Evolutionary conservation across 495 filamentous ascomycete genomes (phyloP).

Genomic region (Cairneyella variabilis): DNA sequence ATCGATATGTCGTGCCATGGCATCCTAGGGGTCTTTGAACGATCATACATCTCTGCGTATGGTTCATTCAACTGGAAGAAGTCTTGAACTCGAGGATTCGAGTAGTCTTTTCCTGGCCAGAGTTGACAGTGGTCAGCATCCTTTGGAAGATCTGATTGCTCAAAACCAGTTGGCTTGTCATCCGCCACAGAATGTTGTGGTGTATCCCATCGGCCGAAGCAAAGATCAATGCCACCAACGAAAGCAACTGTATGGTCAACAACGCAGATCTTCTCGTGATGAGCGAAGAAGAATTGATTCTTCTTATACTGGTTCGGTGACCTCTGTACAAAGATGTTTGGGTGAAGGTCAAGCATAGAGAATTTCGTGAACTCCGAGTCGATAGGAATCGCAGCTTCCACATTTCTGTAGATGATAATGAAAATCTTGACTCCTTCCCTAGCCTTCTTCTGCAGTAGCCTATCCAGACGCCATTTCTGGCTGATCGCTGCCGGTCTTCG

Average conservation of each 20-base stretch:
- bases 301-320: constrained; percentile 97
- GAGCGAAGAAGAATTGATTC: constrained; percentile 99
- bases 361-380: constrained; percentile 99
- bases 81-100: constrained; percentile 90
- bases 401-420: constrained; percentile 97
- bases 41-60: constrained; percentile 99
- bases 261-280: constrained; percentile 95
- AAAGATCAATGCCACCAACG: constrained; percentile 93
- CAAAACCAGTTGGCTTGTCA: constrained; percentile 94
- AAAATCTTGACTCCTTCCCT: constrained; percentile 96
- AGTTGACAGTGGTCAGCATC: constrained; percentile 94
- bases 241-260: constrained; percentile 97
- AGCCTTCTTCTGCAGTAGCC: constrained; percentile 90
- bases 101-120: constrained; percentile 98
- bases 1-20: constrained; percentile 99
- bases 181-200: constrained; percentile 87
- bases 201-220: constrained; percentile 96
- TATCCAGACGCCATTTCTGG: constrained; percentile 96
- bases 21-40: constrained; percentile 84
- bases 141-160: constrained; percentile 69
- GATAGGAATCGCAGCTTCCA: constrained; percentile 96
- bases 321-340: constrained; percentile 92
- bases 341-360: constrained; percentile 91
- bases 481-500: constrained; percentile 92
- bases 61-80: constrained; percentile 93